Base-by-base conservation (phyloP, 202 grass and related monocot genomes). In the Saccharum hybrid region DNA sequence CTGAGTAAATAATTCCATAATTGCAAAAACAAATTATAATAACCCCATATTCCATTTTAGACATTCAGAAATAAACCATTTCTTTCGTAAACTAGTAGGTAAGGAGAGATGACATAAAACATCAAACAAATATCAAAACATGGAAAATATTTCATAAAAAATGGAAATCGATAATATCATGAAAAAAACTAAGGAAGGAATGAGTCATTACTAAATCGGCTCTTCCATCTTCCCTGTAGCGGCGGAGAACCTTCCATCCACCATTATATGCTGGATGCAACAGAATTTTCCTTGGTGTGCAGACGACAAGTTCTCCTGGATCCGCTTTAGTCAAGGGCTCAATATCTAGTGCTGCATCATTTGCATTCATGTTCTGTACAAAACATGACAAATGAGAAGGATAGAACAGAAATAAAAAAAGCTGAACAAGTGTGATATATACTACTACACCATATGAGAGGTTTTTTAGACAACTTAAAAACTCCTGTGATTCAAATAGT, bases 181-280 rank as follows among this genome's bases (percentile, higher is more conserved):
- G 68, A 28, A 46, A 71, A 71, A 30, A 4, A 71, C 23, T 46
- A 42, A 15, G 11, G 10, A 46, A 15, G 12, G 10, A 28, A 15
- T 8, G 12, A 14, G 41, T 2, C 19, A 39, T 57, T 75, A 75
- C 72, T 1, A 2, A 41, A 15, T 76, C 36, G 5, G 7, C 0
- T 62, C 7, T 62, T 28, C 74, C 74, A 41, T 62, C 7, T 1
- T 6, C 0, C 74, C 37, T 41, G 6, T 0, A 1, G 40, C 3
- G 7, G 4, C 8, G 36, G 2, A 76, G n/a, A 62, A 61, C 57
- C 54, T 76, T 76, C 54, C 74, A 76, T 42, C 74, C 74, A 41
- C 74, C 74, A 0, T 26, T 26, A 10, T 76, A 62, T 41, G n/a
- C 56, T 8, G 11, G 3, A 10, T 76, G 74, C 0, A 0, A 5